These are phyloP conservation scores for Trichoderma hamatum DNA, from an alignment of 2,329 filamentous ascomycete species.

Conservation along the genomic window DNA sequence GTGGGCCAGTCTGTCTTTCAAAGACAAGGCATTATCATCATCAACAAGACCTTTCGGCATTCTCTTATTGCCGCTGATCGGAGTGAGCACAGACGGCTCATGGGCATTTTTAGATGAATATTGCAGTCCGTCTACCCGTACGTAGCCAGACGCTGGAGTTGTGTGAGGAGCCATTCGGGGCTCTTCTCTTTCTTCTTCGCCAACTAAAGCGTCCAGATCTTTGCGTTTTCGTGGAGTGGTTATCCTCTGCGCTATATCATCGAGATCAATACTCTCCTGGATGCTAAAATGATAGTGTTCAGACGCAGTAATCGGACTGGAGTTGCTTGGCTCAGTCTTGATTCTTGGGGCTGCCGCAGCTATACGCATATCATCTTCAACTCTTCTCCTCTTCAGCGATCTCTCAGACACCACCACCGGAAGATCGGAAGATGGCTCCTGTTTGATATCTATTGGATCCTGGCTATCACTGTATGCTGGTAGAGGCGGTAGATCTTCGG, in stretches of 20 bases:
- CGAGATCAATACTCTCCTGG: constrained; percentile 63
- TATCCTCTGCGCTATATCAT: constrained; percentile 39
- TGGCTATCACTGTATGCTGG: constrained; percentile 20
- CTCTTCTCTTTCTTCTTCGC: constrained; percentile 4
- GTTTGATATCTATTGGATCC: constrained; percentile 43
- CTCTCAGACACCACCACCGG: constrained; percentile 57
- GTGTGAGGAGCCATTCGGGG: constrained; percentile 17
- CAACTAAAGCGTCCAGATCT: constrained; percentile 31
- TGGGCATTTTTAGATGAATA: constrained; percentile 20
- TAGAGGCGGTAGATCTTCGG: constrained; percentile 34
- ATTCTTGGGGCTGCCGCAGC: constrained; percentile 40
- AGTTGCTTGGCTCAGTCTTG: constrained; percentile 47
- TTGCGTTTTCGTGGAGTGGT: constrained; percentile 44
- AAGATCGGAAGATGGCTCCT: constrained; percentile 58
- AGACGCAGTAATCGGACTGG: constrained; percentile 36
- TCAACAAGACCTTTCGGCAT: constrained; percentile 31
- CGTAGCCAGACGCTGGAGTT: constrained; percentile 31
- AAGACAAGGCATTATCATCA: constrained; percentile 29
- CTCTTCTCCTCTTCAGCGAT: constrained; percentile 52
- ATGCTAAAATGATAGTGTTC: constrained; percentile 39
- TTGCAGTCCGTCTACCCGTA: constrained; percentile 29
- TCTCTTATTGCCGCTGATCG: constrained; percentile 43
- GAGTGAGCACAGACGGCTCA: constrained; percentile 41
- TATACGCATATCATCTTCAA: constrained; percentile 33
- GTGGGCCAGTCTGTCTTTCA: constrained; percentile 37